Evolutionary conservation across 2,329 filamentous ascomycete species (phyloP), one percentile per base, ranked within the genome.

Genomic region (Metarhizium anisopliae): DNA sequence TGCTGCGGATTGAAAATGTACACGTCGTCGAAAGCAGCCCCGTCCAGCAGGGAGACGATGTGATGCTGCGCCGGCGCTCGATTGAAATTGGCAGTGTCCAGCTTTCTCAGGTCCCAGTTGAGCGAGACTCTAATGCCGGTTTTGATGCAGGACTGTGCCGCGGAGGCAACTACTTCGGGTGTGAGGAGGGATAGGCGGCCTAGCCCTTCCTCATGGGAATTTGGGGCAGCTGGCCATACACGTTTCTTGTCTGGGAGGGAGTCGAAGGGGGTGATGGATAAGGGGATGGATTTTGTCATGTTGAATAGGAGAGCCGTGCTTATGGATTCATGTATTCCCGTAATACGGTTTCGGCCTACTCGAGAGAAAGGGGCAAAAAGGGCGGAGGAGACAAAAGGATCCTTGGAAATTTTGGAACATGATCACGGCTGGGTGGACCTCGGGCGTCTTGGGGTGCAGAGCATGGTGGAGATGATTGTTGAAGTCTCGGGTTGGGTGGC

Each of bases 91-190:
- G 80, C 77, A 59, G 77, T 74, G 56, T 83, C 78, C 2, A 82
- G 67, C 61, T 83, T 82, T 20, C 73, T 76, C 58, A 83, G 63
- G 29, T 79, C 76, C 80, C 80, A 83, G 30, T 74, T 74, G 43
- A 84, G 70, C 10, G 76, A 76, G 29, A 82, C 73, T 36, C 78
- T 72, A 20, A 70, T 69, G 13, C 81, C 81, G 0, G 74, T 77
- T 43, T 69, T 71, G 60, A 83, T 82, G 60, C 80, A 13, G 38
- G 11, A 75, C 5, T 70, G 68, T 4, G 70, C 68, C 2, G 80
- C 79, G 0, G 77, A 72, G 25, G 70, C 68, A 6, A 75, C 72
- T 3, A 83, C 77, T 1, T 79, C 71, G 1, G 79, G 75, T 0
- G 80, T 83, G 30, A 84, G 71, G 3, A 78, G 71, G 1, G 69